Conservation (phyloP, 768 basidiomycete genomes). For the Calvatia gigantea region DNA sequence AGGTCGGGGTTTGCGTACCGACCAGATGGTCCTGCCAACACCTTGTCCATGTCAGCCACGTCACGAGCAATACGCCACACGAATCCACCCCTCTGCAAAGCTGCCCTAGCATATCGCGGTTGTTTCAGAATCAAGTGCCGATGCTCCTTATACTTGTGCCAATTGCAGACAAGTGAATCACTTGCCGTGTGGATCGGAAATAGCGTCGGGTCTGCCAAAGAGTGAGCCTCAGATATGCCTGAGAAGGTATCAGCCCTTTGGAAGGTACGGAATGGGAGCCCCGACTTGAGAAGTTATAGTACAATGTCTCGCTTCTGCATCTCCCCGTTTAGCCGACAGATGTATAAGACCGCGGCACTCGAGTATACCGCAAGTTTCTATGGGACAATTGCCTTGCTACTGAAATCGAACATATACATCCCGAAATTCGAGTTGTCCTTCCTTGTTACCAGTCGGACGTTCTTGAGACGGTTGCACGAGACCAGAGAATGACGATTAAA, state of each 20-base stretch:
- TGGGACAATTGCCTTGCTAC: background rate
- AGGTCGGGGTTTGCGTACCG: background rate
- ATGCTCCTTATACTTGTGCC: background rate
- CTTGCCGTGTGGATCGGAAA: background rate
- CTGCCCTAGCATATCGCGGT: background rate
- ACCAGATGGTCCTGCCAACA: background rate
- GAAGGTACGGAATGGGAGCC: background rate
- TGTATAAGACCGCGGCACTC: background rate
- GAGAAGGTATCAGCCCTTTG: background rate
- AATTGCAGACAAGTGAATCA: too few species aligned
- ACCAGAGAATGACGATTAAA: background rate
- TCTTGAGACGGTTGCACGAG: background rate
- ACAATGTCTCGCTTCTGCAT: background rate
- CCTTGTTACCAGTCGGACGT: background rate
- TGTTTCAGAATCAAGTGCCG: background rate
- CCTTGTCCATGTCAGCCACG: background rate
- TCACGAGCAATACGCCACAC: background rate
- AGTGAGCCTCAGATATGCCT: background rate
- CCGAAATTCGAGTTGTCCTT: background rate
- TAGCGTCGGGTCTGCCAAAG: background rate
- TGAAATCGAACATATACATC: conserved; percentile 1
- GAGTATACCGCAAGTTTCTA: background rate
- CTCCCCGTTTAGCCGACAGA: background rate
- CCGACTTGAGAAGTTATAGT: background rate
- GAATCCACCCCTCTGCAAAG: background rate